Conservation (phyloP, 176 grass and related monocot genomes). For the Zoysia japonica region DNA sequence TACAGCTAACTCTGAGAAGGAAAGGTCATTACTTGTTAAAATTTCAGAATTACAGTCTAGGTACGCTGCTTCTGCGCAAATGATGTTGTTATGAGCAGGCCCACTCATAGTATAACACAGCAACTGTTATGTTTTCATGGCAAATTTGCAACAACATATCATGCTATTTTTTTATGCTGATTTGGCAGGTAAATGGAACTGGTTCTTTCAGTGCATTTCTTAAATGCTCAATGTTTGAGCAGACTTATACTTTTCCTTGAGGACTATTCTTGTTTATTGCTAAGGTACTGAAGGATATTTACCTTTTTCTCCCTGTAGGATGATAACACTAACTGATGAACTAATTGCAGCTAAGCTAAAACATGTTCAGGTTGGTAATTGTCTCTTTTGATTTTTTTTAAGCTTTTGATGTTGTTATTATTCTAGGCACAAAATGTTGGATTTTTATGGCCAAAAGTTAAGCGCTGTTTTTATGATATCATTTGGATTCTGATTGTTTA, state of each 20-base stretch:
- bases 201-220: background rate
- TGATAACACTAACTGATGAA: conserved; percentile 87
- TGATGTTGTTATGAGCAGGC: conserved; percentile 18
- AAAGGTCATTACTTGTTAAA: conserved; percentile 77
- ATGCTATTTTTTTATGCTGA: background rate
- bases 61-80: conserved; percentile 39
- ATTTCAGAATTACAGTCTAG: conserved; percentile 93
- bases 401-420: background rate
- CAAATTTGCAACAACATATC: conserved; percentile 24
- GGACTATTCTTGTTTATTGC: background rate
- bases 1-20: conserved; percentile 71
- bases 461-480: no score
- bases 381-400: background rate
- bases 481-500: conserved; percentile 15
- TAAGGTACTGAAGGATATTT: conserved; percentile 16
- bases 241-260: background rate
- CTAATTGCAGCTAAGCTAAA: conserved; percentile 78
- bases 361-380: conserved; percentile 60
- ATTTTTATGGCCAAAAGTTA: no score
- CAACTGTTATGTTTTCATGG: background rate
- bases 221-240: background rate
- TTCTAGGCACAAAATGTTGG: background rate
- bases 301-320: conserved; percentile 48
- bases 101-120: background rate
- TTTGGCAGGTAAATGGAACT: conserved; percentile 9